Percentiles rank a stretch among this genome's conserved stretches.
phyloP scores from a whole-genome alignment of 257 asterid species.

The Cordia subcordata region DNA sequence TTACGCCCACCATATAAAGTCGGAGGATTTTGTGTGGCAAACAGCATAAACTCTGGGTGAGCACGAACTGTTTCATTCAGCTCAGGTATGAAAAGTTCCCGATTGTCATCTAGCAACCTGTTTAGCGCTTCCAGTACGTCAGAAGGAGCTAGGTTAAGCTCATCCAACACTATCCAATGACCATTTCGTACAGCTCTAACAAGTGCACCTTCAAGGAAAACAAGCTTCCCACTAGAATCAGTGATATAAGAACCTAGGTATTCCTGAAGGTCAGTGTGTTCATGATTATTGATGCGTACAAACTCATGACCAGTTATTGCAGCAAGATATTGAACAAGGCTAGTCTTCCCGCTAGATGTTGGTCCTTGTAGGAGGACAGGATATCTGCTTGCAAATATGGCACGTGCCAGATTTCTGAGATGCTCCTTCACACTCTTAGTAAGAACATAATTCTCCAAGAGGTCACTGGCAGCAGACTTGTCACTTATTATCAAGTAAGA shows the following conservation, averaged over 20 bases:
- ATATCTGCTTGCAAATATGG: constrained; percentile 70
- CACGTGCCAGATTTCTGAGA: constrained; percentile 68
- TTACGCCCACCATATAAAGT: constrained; percentile 90
- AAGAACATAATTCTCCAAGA: constrained; percentile 48
- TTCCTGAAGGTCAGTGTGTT: constrained; percentile 97
- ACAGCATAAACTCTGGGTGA: constrained; percentile 85
- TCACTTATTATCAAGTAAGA: constrained; percentile 34
- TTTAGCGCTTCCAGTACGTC: constrained; percentile 96
- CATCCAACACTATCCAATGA: constrained; percentile 95
- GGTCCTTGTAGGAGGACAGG: constrained; percentile 97
- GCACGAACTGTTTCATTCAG: constrained; percentile 67
- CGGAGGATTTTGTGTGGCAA: constrained; percentile 99
- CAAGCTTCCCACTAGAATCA: constrained; percentile 80
- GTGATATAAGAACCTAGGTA: constrained; percentile 90
- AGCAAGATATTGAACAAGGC: constrained; percentile 88
- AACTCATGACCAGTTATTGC: constrained; percentile 71
- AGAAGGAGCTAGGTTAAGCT: constrained; percentile 95
- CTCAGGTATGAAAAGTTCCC: constrained; percentile 96
- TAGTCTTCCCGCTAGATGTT: constrained; percentile 97
- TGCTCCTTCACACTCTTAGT: constrained; percentile 75
- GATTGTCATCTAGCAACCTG: constrained; percentile 86
- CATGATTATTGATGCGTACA: constrained; percentile 91
- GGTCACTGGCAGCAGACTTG: constrained; percentile 25
- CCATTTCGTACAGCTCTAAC: constrained; percentile 93
- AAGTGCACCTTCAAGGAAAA: constrained; percentile 85